Conservation (phyloP, 2,329 filamentous ascomycete genomes). For the Aspergillus ochraceoroseus region DNA sequence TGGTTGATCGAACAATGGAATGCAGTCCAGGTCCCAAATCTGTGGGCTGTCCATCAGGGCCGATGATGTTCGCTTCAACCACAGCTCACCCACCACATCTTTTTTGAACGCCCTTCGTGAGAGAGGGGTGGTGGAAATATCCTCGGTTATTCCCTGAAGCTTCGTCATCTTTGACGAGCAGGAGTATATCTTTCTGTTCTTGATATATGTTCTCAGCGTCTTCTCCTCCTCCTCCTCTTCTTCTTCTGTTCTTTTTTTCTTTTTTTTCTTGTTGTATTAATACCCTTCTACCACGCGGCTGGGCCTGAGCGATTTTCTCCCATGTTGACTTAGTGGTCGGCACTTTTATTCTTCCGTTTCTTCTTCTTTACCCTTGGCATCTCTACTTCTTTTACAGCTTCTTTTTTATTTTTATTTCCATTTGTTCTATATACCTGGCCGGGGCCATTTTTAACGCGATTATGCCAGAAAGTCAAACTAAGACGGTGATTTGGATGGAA, state of each 20-base stretch:
- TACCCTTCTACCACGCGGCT: conserved; percentile 35
- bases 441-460: conserved; percentile 37
- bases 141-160: conserved; percentile 4
- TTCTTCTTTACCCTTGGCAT: conserved; percentile 18
- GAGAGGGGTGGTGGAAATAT: not conserved
- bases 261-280: conserved; percentile 21
- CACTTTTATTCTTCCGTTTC: conserved; percentile 16
- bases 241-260: conserved; percentile 7
- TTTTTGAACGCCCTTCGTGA: conserved; percentile 1
- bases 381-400: conserved; percentile 23
- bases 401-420: conserved; percentile 21
- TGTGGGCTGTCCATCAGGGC: conserved; percentile 1
- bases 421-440: conserved; percentile 24
- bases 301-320: conserved; percentile 34
- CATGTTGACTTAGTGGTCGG: conserved; percentile 24
- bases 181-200: conserved; percentile 16
- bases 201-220: conserved; percentile 17
- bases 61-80: not conserved
- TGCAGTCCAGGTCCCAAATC: conserved; percentile 2
- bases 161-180: conserved; percentile 10
- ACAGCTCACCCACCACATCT: not conserved
- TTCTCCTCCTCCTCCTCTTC: conserved; percentile 4
- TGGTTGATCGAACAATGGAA: conserved; percentile 9
- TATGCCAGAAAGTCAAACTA: conserved; percentile 38
- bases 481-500: conserved; percentile 36